Base-by-base conservation (phyloP, 2,329 filamentous ascomycete species). In the Colletotrichum australisinense region DNA sequence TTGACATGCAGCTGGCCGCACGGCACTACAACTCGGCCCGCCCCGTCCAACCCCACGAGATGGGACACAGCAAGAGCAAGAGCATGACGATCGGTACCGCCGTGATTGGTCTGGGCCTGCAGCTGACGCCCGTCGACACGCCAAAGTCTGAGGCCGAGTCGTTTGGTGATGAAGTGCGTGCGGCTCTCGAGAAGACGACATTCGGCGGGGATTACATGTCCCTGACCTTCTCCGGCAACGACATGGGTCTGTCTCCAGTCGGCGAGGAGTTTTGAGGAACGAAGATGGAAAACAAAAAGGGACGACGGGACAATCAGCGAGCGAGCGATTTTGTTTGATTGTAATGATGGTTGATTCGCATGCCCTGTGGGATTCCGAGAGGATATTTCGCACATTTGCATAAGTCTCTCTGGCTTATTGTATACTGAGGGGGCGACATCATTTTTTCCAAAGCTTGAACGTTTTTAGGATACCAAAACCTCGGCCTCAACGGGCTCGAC, bases 1-100 rank as follows among this genome's bases (percentile, higher is more conserved):
- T 88, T 68, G 90, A 92, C 77, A 93, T 93, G 89, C 87, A 89
- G 79, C 87, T 91, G 59, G 91, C 90, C 7, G 89, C 83, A 22
- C 78, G 81, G 30, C 81, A 83, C 65, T 68, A 66, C 75, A 78
- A 78, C 75, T 74, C 77, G 74, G 76, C 64, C 35, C 56, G 67
- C 32, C 60, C 59, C 28, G 57, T 30, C 22, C 66, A 66, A 63
- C 67, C 49, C 38, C 71, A 69, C 63, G 63, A 74, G 59, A 63
- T 69, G 46, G 73, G 74, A 42, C 74, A 78, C 73, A 75, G 82
- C 77, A 80, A 82, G 76, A 77, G 80, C 74, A 82, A 81, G 72
- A 84, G 82, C 69, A 81, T 82, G 79, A 85, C 83, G 67, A 79
- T 81, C 30, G 83, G 82, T 24, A 77, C 81, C 63, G 82, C 84